Conservation (phyloP, 768 basidiomycete species). For the Hemileccinum impolitum region DNA sequence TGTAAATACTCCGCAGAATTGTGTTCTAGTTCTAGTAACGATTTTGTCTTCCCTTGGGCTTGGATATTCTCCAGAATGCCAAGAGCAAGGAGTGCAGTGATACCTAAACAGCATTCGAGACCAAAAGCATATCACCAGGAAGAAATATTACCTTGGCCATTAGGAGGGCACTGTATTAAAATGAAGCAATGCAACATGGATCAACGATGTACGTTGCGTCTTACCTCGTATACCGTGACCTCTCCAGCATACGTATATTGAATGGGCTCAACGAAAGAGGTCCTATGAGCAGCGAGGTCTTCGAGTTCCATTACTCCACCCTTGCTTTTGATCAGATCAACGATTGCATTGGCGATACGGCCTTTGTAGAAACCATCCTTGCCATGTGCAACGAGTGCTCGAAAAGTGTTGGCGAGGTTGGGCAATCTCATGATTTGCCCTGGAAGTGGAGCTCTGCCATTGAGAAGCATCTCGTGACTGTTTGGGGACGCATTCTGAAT, state of each 20-base stretch:
- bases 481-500: conserved; percentile 85
- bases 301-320: conserved; percentile 93
- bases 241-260: conserved; percentile 83
- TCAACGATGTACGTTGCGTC: conserved; percentile 6
- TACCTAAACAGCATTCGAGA: conserved; percentile 39
- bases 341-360: conserved; percentile 82
- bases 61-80: conserved; percentile 90
- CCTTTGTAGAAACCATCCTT: conserved; percentile 96
- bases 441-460: conserved; percentile 78
- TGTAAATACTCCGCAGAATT: conserved; percentile 91
- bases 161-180: conserved; percentile 77
- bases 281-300: conserved; percentile 84
- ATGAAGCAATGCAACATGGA: not conserved
- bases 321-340: conserved; percentile 76
- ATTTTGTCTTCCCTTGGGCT: conserved; percentile 61
- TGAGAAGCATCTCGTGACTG: conserved; percentile 79
- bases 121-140: not conserved
- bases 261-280: conserved; percentile 85
- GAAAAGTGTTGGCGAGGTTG: conserved; percentile 81
- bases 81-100: conserved; percentile 88
- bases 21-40: conserved; percentile 80
- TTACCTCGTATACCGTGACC: conserved; percentile 88
- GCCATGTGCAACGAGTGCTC: conserved; percentile 72
- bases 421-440: conserved; percentile 84
- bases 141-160: conserved; percentile 71